Conservation (phyloP, 768 basidiomycete genomes). For the Kwoniella dejecticola region DNA sequence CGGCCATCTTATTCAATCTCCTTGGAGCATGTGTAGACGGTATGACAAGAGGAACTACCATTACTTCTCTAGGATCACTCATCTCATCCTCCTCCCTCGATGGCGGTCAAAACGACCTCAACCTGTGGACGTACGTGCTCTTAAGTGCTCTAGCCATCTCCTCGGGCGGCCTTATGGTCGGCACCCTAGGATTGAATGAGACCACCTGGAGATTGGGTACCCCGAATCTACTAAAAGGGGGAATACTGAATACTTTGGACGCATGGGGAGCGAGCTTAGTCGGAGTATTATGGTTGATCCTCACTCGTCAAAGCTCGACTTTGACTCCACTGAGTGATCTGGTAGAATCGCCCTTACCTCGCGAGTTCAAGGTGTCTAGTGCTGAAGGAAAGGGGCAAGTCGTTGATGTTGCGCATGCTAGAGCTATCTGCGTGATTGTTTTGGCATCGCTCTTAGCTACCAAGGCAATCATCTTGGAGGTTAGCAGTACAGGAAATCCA, state of each 20-base stretch:
- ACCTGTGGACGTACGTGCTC: constrained; percentile 23
- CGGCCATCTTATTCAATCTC: constrained; percentile 33
- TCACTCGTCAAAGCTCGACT: constrained; percentile 14
- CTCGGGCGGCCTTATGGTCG: constrained; percentile 36
- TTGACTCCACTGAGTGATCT: constrained; percentile 1
- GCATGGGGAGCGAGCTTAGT: constrained; percentile 33
- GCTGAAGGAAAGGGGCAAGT: neutral
- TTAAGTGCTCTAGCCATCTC: constrained; percentile 33
- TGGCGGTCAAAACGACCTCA: neutral
- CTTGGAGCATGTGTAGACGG: constrained; percentile 33
- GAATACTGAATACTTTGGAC: constrained; percentile 34
- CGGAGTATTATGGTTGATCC: constrained; percentile 25
- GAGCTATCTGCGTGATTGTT: constrained; percentile 34
- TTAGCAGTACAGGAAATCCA: constrained; percentile 2
- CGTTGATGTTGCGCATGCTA: constrained; percentile 18
- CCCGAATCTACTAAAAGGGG: constrained; percentile 33
- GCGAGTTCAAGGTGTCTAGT: constrained; percentile 17
- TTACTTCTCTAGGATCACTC: constrained; percentile 26
- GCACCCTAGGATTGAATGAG: constrained; percentile 26
- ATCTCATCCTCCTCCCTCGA: constrained; percentile 13
- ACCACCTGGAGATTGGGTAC: constrained; percentile 32
- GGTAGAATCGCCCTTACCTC: constrained; percentile 17
- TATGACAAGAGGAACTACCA: constrained; percentile 33
- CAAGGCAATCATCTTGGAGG: constrained; percentile 20
- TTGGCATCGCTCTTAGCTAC: constrained; percentile 26